Evolutionary conservation across 768 basidiomycete genomes (phyloP).

Genomic region (Leccinum truebloodii): DNA sequence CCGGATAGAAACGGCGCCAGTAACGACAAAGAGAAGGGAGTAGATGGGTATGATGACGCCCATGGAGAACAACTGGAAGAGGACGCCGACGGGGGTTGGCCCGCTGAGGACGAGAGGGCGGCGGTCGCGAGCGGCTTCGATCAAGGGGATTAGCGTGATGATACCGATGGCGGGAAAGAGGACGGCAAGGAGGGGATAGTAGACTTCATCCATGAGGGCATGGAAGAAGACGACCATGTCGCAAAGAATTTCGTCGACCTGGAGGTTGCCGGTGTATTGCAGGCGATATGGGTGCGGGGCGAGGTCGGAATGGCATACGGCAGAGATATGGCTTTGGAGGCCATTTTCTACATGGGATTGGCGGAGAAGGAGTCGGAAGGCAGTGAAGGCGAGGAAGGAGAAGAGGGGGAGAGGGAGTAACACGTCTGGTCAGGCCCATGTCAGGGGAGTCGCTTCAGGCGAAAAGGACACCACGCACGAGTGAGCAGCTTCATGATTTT

Average conservation of each 20-base stretch:
- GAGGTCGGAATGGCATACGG: too few relatives aligned
- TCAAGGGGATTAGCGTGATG: conserved; percentile 38
- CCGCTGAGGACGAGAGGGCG: conserved; percentile 39
- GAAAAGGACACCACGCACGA: too few relatives aligned
- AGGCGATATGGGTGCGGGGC: conserved; percentile 36
- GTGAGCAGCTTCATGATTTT: too few relatives aligned
- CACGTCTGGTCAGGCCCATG: too few relatives aligned
- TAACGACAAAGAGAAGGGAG: conserved; percentile 46
- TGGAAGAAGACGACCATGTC: conserved; percentile 51
- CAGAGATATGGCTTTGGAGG: conserved; percentile 30
- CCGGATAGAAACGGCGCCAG: conserved; percentile 30
- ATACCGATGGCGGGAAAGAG: conserved; percentile 13
- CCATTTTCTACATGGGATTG: conserved; percentile 15
- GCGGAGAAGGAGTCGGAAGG: conserved; percentile 3
- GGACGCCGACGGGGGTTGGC: conserved; percentile 43
- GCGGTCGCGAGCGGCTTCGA: conserved; percentile 46
- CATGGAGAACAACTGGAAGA: conserved; percentile 44
- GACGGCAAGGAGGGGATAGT: conserved; percentile 21
- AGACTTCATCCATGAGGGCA: conserved; percentile 15
- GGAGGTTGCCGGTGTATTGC: conserved; percentile 39
- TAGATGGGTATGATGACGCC: conserved; percentile 50
- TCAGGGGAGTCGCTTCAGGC: too few relatives aligned
- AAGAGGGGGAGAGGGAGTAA: too few relatives aligned
- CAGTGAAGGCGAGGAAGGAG: too few relatives aligned
- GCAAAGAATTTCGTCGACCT: conserved; percentile 45